Evolutionary conservation across 2,329 filamentous ascomycete genomes (phyloP).

Genomic region (Cladosporium sp.): DNA sequence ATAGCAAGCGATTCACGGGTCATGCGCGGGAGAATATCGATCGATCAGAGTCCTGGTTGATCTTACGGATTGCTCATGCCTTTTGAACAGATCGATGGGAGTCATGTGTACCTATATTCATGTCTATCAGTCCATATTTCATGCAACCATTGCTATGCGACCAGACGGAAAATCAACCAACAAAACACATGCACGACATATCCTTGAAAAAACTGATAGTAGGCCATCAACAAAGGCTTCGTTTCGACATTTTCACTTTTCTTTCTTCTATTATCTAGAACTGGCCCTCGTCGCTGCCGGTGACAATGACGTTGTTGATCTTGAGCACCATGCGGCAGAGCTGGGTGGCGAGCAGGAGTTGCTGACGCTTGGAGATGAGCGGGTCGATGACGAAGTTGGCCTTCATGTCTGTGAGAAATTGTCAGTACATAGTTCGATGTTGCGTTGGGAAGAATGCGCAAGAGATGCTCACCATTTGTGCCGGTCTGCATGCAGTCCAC

Average conservation of each 20-base stretch:
- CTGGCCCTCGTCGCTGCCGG: constrained; percentile 82
- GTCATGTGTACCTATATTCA: neutral
- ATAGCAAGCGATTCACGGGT: neutral
- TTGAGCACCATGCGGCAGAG: constrained; percentile 97
- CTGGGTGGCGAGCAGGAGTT: constrained; percentile 93
- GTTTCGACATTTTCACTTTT: constrained; percentile 9
- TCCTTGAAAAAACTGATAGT: neutral
- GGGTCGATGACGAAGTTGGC: constrained; percentile 98
- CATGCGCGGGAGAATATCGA: neutral
- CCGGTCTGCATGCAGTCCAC: constrained; percentile 98
- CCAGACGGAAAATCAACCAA: neutral
- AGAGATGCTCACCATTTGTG: constrained; percentile 67
- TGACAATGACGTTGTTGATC: constrained; percentile 92
- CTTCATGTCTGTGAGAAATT: constrained; percentile 73
- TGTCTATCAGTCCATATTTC: neutral
- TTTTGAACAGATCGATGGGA: neutral
- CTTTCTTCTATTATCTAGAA: constrained; percentile 53
- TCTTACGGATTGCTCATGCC: neutral
- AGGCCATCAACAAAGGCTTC: constrained; percentile 1
- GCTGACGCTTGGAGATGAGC: constrained; percentile 95
- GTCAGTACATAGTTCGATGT: neutral
- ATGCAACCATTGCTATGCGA: neutral
- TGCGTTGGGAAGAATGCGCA: neutral
- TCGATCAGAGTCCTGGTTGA: neutral
- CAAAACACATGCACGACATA: neutral